These are phyloP conservation scores for Magnolia kwangsiensis DNA, from an alignment of 164 flowering plant genomes.

Conservation along the genomic window DNA sequence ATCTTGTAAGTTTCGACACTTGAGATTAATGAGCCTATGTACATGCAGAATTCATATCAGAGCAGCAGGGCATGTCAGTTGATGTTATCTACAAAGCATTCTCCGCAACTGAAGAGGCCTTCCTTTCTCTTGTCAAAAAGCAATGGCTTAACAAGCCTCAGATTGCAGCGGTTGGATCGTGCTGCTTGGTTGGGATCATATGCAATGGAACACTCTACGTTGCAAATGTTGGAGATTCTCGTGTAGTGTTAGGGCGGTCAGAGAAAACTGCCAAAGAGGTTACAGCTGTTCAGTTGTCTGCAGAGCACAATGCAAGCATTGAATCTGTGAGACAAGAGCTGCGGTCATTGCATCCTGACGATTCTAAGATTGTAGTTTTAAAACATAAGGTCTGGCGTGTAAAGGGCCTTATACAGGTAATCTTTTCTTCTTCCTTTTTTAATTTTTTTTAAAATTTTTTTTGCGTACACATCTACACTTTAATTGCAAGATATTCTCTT, in stretches of 20 bases:
- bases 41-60: slow-evolving; percentile 63
- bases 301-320: slow-evolving; percentile 80
- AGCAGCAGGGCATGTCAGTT: slow-evolving; percentile 56
- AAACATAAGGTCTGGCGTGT: slow-evolving; percentile 97
- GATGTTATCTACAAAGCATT: slow-evolving; percentile 70
- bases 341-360: slow-evolving; percentile 75
- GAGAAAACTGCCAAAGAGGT: slow-evolving; percentile 43
- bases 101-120: slow-evolving; percentile 73
- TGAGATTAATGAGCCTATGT: slow-evolving; percentile 32
- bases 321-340: slow-evolving; percentile 84
- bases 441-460: too few relatives aligned
- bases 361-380: slow-evolving; percentile 82
- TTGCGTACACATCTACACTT: too few relatives aligned
- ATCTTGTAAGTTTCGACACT: slow-evolving; percentile 5
- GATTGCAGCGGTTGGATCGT: slow-evolving; percentile 87
- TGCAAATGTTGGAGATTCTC: slow-evolving; percentile 90
- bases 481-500: too few relatives aligned
- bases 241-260: slow-evolving; percentile 75
- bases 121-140: slow-evolving; percentile 53
- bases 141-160: slow-evolving; percentile 69
- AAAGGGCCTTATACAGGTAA: slow-evolving; percentile 92
- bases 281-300: slow-evolving; percentile 72
- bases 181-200: slow-evolving; percentile 81
- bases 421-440: not conserved
- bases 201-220: slow-evolving; percentile 66